Base-by-base conservation (phyloP, 257 asterid genomes). In the Leonotis leonurus region DNA sequence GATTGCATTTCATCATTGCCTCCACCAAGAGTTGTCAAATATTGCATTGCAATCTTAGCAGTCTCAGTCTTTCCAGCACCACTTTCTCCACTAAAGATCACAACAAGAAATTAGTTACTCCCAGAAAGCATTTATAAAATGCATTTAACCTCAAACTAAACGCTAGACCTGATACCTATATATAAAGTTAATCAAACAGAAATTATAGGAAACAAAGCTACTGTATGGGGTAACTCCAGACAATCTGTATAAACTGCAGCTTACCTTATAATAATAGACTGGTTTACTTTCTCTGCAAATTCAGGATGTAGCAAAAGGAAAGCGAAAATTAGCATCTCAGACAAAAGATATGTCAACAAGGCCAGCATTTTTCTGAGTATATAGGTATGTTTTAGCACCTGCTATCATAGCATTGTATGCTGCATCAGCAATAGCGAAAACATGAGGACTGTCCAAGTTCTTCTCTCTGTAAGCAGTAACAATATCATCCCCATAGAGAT, bases 1-100 rank as follows among this genome's bases (percentile, higher is more conserved):
- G 78, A 72, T 73, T 83, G 94, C 70, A 93, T 65, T 69, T 86
- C 96, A 43, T 72, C 81, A 64, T 73, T 40, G 64, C 87, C 84
- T 70, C 95, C 95, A 66, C 87, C 87, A 62, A 87, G 72, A 33
- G 90, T 72, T 72, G 95, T 88, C 81, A 93, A 74, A 83, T 89
- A 93, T 69, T 93, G 88, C 90, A 90, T 82, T 36, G 96, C 92
- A 64, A 80, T 70, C 75, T 89, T 87, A 69, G 97, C 95, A 32
- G 97, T 93, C 83, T 93, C 96, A 35, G 99, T 93, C 83, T 93
- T 93, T 60, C 99, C 99, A 72, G 99, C 78, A 9, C 99, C 99
- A 71, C 97, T 93, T 80, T 85, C 92, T 67, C 97, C 99, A 67
- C 99, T 93, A 55, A 24, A 77, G 72, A 61, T 60, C 58, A 73